Evolutionary conservation across 768 basidiomycete species (phyloP).

Genomic region (Suillus cothurnatus): DNA sequence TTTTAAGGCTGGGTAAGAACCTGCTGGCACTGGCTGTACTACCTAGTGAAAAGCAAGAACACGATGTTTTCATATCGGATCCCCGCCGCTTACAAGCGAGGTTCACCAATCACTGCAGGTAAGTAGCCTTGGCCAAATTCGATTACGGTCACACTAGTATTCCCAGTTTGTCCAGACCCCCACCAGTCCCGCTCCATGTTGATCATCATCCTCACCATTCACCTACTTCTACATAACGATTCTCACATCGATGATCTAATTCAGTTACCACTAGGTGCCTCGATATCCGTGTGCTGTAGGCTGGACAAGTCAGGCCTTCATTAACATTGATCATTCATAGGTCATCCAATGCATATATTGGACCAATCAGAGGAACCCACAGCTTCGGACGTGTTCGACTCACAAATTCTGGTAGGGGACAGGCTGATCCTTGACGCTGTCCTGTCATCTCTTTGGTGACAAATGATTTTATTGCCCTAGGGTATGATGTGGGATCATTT

Average conservation of each 20-base stretch:
- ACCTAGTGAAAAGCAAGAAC: background rate
- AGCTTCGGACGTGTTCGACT: background rate
- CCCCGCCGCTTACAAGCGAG: background rate
- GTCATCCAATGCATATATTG: background rate
- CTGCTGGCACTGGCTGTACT: background rate
- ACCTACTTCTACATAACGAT: background rate
- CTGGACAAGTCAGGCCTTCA: background rate
- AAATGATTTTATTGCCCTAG: background rate
- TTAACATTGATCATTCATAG: background rate
- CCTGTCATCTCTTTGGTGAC: background rate
- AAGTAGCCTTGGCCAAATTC: background rate
- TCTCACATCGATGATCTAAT: background rate
- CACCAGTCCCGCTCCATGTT: background rate
- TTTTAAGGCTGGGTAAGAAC: constrained; percentile 2
- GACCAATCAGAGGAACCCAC: background rate
- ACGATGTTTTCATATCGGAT: constrained; percentile 9
- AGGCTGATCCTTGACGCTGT: too few species aligned
- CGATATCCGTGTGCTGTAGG: background rate
- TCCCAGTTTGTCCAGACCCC: background rate
- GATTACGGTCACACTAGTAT: background rate
- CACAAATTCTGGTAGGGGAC: background rate
- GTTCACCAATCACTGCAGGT: constrained; percentile 1
- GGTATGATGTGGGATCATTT: background rate
- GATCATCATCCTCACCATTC: background rate
- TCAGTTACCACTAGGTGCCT: background rate